phyloP scores from a whole-genome alignment of 371 early-diverging fungal species.

The Syncephalastrum sp. region DNA sequence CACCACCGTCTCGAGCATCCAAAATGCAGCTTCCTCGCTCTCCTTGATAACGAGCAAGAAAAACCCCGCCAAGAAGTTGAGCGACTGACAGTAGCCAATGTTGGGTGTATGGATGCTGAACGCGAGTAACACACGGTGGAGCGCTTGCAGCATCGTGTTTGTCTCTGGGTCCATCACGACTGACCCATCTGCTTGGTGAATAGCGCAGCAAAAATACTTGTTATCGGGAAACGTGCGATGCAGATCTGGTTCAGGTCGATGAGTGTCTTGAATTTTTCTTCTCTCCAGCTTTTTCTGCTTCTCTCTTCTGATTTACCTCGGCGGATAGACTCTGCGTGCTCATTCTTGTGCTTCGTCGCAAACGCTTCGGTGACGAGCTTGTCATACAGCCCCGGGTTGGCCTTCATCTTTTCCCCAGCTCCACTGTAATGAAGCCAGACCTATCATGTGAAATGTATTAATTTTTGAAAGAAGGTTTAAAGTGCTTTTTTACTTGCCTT shows the following conservation, averaged over 20 bases:
- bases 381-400: slow-evolving; percentile 59
- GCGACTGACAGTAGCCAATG: slow-evolving; percentile 84
- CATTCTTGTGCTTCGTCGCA: slow-evolving; percentile 46
- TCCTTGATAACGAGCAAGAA: slow-evolving; percentile 58
- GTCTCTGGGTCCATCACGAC: slow-evolving; percentile 35
- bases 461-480: background rate
- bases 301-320: slow-evolving; percentile 26
- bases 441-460: slow-evolving; percentile 20
- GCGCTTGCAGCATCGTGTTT: slow-evolving; percentile 53
- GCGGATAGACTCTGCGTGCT: slow-evolving; percentile 63
- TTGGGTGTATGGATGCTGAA: slow-evolving; percentile 57
- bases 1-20: slow-evolving; percentile 72
- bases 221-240: slow-evolving; percentile 84
- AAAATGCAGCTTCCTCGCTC: slow-evolving; percentile 75
- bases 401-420: slow-evolving; percentile 53
- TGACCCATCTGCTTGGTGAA: slow-evolving; percentile 28
- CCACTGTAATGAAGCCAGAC: slow-evolving; percentile 82
- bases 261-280: background rate
- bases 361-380: slow-evolving; percentile 50
- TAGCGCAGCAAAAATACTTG: slow-evolving; percentile 56
- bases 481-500: background rate
- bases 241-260: slow-evolving; percentile 44
- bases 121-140: slow-evolving; percentile 72
- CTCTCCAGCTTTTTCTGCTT: background rate
- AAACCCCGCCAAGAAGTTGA: slow-evolving; percentile 78